Percentiles rank a stretch among this genome's conserved stretches.
phyloP scores from a whole-genome alignment of 2,329 filamentous ascomycete genomes.

The Ascosphaera pollenicola region DNA sequence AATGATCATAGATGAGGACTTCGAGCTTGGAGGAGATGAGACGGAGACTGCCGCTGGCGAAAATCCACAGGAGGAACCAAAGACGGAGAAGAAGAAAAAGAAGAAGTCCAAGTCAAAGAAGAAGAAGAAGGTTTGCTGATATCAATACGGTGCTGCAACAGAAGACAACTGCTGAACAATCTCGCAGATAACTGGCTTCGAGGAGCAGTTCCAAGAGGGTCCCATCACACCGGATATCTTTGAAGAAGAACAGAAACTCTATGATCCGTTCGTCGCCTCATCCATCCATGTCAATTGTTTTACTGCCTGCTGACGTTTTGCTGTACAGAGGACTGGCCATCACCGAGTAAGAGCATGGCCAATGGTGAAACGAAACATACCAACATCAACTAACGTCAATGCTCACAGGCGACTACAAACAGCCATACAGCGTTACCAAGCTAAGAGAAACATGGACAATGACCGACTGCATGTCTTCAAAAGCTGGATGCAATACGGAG shows the following conservation, averaged over 20 bases:
- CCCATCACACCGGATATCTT: slow-evolving; percentile 52
- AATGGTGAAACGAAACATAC: slow-evolving; percentile 28
- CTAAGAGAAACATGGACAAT: slow-evolving; percentile 49
- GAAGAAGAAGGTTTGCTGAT: slow-evolving; percentile 8
- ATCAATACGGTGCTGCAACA: neutral
- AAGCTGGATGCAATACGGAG: slow-evolving; percentile 65
- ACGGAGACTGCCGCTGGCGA: too few relatives aligned
- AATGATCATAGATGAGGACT: too few relatives aligned
- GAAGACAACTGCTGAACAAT: slow-evolving; percentile 10
- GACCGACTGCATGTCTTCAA: slow-evolving; percentile 44
- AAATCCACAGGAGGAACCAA: too few relatives aligned
- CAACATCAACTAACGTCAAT: slow-evolving; percentile 4
- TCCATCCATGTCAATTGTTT: neutral
- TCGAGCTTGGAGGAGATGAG: too few relatives aligned
- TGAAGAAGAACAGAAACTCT: slow-evolving; percentile 44
- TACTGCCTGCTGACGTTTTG: slow-evolving; percentile 5
- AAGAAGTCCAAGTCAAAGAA: slow-evolving; percentile 17
- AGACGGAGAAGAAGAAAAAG: slow-evolving; percentile 15
- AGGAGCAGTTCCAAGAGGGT: slow-evolving; percentile 61
- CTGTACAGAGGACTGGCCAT: slow-evolving; percentile 28
- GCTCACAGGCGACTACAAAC: slow-evolving; percentile 52
- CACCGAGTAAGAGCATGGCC: slow-evolving; percentile 27
- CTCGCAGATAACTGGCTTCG: slow-evolving; percentile 41
- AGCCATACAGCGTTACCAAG: slow-evolving; percentile 62
- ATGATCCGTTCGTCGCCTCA: slow-evolving; percentile 32